Conservation (phyloP, 139 green algal genomes). For the Tetradesmus lagerheimii region DNA sequence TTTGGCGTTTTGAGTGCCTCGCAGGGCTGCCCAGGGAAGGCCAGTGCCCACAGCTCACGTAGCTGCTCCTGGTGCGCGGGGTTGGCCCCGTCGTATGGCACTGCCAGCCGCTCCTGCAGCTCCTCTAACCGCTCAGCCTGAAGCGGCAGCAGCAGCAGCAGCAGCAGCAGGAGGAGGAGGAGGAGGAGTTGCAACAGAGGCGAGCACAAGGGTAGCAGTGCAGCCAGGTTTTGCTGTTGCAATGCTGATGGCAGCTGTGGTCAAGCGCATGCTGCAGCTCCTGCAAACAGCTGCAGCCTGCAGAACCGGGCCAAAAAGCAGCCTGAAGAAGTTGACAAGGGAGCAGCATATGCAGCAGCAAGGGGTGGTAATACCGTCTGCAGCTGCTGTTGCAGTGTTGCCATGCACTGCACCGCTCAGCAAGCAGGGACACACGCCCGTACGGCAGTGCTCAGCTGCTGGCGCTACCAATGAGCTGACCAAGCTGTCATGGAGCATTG, state of each 20-base stretch:
- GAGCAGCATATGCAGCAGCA: too few relatives aligned
- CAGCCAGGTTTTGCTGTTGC: background rate
- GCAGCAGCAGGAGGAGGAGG: background rate
- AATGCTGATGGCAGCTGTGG: background rate
- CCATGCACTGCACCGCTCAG: background rate
- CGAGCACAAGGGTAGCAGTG: background rate
- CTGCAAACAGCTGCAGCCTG: background rate
- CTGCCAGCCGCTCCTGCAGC: slow-evolving; percentile 48
- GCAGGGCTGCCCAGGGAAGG: slow-evolving; percentile 64
- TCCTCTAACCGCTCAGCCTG: slow-evolving; percentile 58
- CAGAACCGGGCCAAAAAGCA: background rate
- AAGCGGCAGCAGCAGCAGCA: background rate
- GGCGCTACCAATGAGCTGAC: too few relatives aligned
- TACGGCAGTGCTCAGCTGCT: background rate
- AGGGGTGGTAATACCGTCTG: too few relatives aligned
- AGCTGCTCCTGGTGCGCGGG: slow-evolving; percentile 61
- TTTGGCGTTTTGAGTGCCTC: slow-evolving; percentile 50
- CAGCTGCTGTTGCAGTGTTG: background rate
- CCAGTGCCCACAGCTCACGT: slow-evolving; percentile 69
- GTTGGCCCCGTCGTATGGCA: slow-evolving; percentile 55
- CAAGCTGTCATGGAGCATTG: too few relatives aligned
- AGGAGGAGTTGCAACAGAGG: too few relatives aligned
- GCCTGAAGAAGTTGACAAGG: too few relatives aligned
- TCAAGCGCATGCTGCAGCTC: background rate
- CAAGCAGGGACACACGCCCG: background rate